phyloP scores from a whole-genome alignment of 345 rosid species.

The Balakata baccata region DNA sequence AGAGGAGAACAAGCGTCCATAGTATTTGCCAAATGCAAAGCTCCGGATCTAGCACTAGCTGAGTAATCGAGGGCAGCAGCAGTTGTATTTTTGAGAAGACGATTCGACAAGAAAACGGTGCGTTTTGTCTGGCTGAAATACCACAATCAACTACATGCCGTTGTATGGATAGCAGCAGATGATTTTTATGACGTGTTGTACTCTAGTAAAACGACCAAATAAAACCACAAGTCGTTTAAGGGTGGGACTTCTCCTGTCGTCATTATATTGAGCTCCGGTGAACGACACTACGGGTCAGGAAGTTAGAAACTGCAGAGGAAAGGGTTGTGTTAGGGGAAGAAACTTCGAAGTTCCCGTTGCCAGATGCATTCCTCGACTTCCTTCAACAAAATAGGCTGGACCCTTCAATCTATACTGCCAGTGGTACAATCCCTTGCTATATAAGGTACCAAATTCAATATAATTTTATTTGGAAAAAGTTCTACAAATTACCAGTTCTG shows the following conservation, averaged over 20 bases:
- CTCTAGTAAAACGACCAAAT: background rate
- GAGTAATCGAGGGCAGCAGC: conserved; percentile 38
- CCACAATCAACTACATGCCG: too few species aligned
- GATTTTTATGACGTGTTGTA: too few species aligned
- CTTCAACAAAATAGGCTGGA: conserved; percentile 61
- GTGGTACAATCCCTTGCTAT: conserved; percentile 69
- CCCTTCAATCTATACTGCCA: conserved; percentile 58
- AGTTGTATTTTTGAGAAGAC: too few species aligned
- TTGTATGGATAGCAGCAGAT: too few species aligned
- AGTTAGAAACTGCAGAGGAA: background rate
- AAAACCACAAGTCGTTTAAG: background rate
- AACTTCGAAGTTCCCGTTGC: conserved; percentile 46
- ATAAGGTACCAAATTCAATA: conserved; percentile 43
- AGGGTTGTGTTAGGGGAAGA: conserved; percentile 33
- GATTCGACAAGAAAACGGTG: too few species aligned
- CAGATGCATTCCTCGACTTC: conserved; percentile 58
- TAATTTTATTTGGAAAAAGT: background rate
- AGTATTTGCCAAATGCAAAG: conserved; percentile 56
- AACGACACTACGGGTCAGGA: background rate
- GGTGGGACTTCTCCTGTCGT: too few species aligned
- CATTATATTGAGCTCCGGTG: background rate
- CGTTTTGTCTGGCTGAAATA: too few species aligned
- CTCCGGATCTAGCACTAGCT: conserved; percentile 57
- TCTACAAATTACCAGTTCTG: background rate
- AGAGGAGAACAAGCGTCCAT: conserved; percentile 53